Conservation (phyloP, 2,329 filamentous ascomycete genomes). For the Talaromyces sp. region DNA sequence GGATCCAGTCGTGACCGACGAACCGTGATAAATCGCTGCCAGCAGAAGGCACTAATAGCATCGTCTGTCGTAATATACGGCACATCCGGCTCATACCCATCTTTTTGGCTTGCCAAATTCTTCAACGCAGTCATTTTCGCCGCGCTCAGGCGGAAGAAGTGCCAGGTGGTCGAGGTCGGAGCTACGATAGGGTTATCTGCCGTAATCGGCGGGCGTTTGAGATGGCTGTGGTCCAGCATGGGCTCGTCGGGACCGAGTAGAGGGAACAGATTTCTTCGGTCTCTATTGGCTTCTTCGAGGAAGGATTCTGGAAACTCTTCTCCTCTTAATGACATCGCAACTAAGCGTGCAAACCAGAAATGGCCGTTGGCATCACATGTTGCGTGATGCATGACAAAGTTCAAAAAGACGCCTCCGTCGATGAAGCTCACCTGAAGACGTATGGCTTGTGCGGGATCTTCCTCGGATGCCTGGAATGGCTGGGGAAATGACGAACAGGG, state of each 20-base stretch:
- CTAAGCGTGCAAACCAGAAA: neutral
- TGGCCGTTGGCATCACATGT: conserved; percentile 13
- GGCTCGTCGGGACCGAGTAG: conserved; percentile 16
- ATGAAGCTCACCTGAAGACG: conserved; percentile 5
- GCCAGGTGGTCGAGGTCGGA: conserved; percentile 14
- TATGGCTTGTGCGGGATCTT: conserved; percentile 1
- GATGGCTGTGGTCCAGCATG: conserved; percentile 28
- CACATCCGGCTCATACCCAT: conserved; percentile 16
- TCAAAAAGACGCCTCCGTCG: conserved; percentile 2
- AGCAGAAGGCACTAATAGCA: conserved; percentile 4
- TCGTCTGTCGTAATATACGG: conserved; percentile 9
- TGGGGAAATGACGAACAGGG: conserved; percentile 2
- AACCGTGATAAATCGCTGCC: neutral
- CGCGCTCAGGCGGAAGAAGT: conserved; percentile 17
- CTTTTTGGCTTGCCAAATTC: conserved; percentile 13
- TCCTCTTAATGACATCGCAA: conserved; percentile 7
- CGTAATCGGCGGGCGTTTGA: conserved; percentile 20
- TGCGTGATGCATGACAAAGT: conserved; percentile 11
- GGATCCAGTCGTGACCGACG: neutral
- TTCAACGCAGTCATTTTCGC: conserved; percentile 12
- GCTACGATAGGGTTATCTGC: conserved; percentile 16
- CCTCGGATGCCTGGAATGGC: conserved; percentile 1
- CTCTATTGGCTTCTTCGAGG: conserved; percentile 20
- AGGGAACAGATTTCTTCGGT: conserved; percentile 24
- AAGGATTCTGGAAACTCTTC: neutral